phyloP scores from a whole-genome alignment of 495 filamentous ascomycete genomes.

The Neurospora intermedia region DNA sequence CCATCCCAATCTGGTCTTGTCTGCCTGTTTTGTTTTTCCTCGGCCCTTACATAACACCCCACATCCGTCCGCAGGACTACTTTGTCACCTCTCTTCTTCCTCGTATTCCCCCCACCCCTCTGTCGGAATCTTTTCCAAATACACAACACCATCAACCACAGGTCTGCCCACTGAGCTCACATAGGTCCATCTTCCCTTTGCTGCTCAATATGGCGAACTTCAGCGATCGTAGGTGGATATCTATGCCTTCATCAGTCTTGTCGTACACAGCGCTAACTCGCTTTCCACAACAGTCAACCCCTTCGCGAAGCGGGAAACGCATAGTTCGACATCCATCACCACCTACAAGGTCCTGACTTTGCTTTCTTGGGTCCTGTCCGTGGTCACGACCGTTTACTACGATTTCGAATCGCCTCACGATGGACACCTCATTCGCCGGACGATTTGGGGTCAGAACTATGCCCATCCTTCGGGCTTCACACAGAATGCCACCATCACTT shows the following conservation, averaged over 20 bases:
- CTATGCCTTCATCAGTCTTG: neutral
- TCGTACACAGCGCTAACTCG: neutral
- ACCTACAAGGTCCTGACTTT: conserved; percentile 58
- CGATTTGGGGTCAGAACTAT: conserved; percentile 61
- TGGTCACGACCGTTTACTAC: conserved; percentile 62
- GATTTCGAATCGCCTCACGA: conserved; percentile 50
- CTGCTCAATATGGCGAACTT: neutral
- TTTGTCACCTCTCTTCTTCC: neutral
- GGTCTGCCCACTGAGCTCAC: neutral
- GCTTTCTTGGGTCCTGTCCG: conserved; percentile 59
- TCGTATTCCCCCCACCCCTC: neutral
- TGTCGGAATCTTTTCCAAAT: neutral
- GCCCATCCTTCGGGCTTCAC: conserved; percentile 61
- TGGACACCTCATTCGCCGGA: conserved; percentile 39
- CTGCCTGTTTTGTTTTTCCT: neutral
- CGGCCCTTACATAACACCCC: neutral
- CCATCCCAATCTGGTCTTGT: neutral
- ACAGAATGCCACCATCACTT: conserved; percentile 56
- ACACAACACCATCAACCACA: neutral
- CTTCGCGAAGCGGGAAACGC: conserved; percentile 53
- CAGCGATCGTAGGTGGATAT: conserved; percentile 3
- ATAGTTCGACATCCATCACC: conserved; percentile 37
- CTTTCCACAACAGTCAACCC: conserved; percentile 45
- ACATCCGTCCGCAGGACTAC: neutral
- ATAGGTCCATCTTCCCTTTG: neutral